Evolutionary conservation across 2,329 filamentous ascomycete species (phyloP).

Genomic region (Colletotrichum sp.): DNA sequence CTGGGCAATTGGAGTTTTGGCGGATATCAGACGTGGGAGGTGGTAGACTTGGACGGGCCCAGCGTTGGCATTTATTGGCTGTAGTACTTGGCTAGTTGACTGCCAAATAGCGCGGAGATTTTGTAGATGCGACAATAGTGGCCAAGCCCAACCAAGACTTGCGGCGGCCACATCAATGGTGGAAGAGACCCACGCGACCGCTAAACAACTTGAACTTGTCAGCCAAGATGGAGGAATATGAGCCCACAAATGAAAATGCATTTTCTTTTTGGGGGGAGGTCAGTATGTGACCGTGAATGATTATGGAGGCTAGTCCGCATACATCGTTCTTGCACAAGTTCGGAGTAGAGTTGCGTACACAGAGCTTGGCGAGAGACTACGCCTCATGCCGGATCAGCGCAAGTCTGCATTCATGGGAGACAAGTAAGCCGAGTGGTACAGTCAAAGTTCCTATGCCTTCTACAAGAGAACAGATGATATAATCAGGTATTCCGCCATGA

Average conservation of each 20-base stretch:
- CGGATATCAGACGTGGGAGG: not conserved
- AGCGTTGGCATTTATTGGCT: constrained; percentile 18
- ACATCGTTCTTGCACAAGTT: not conserved
- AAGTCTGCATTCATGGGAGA: not conserved
- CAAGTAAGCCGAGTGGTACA: not conserved
- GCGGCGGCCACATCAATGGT: not conserved
- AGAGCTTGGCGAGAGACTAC: not conserved
- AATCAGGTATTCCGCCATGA: not conserved
- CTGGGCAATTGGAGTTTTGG: not conserved
- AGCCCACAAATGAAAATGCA: not conserved
- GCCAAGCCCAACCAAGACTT: not conserved
- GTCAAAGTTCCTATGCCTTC: not conserved
- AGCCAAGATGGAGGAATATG: not conserved
- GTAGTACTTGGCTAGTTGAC: constrained; percentile 1
- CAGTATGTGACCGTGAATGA: not conserved
- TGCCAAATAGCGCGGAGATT: not conserved
- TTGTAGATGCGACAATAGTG: not conserved
- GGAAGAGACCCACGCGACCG: not conserved
- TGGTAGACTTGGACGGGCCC: not conserved
- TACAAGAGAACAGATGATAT: not conserved
- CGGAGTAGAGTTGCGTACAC: not conserved
- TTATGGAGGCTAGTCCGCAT: not conserved
- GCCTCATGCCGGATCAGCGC: not conserved
- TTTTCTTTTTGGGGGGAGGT: not conserved
- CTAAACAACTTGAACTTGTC: not conserved